These are phyloP conservation scores for Epichloe coenophiala DNA, from an alignment of 2,329 filamentous ascomycete genomes.

Conservation along the genomic window DNA sequence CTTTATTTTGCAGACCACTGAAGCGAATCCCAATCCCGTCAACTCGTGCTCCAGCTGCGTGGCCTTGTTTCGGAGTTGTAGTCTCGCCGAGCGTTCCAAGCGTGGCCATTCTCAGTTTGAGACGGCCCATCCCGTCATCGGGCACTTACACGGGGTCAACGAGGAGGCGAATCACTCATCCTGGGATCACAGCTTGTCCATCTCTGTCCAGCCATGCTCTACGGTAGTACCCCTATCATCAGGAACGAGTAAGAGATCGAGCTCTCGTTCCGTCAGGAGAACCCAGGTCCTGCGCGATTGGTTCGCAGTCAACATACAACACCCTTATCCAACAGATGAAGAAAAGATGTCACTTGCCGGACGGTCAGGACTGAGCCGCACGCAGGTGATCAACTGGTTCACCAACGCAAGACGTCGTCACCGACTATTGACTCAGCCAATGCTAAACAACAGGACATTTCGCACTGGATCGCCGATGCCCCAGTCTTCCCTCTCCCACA, in stretches of 20 bases:
- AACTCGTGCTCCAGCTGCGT: conserved; percentile 36
- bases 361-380: conserved; percentile 31
- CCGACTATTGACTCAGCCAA: conserved; percentile 20
- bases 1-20: conserved; percentile 31
- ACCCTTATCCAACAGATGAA: conserved; percentile 34
- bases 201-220: background rate
- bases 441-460: conserved; percentile 15
- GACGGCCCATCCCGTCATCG: conserved; percentile 31
- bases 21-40: conserved; percentile 34
- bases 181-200: background rate
- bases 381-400: conserved; percentile 36
- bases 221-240: conserved; percentile 6
- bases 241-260: conserved; percentile 17
- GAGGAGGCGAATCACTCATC: conserved; percentile 19
- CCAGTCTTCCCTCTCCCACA: conserved; percentile 16
- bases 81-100: conserved; percentile 29
- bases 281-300: conserved; percentile 31
- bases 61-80: conserved; percentile 37
- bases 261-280: conserved; percentile 29
- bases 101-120: conserved; percentile 31
- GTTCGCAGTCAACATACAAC: conserved; percentile 30
- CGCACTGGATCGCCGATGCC: conserved; percentile 31
- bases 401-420: conserved; percentile 35
- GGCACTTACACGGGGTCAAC: conserved; percentile 33
- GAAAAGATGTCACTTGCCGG: conserved; percentile 26